Conservation (phyloP, 1,139 yeast species). For the Nakaseomyces delphensis region DNA sequence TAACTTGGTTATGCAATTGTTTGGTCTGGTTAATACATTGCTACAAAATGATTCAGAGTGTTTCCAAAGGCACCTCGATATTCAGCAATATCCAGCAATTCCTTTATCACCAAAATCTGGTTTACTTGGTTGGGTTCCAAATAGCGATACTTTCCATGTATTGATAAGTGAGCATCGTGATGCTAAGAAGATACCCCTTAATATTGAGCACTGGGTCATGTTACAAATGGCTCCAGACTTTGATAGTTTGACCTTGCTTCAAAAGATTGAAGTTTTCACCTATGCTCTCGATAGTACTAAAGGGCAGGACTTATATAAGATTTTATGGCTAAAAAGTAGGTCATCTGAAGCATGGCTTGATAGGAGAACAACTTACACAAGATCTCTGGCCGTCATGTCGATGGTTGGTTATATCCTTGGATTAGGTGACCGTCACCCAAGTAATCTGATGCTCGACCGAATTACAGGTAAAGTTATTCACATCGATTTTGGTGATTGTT, state of each 20-base stretch:
- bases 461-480: slow-evolving; percentile 92
- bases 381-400: slow-evolving; percentile 96
- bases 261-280: slow-evolving; percentile 93
- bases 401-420: slow-evolving; percentile 97
- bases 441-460: slow-evolving; percentile 90
- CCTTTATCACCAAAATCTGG: slow-evolving; percentile 97
- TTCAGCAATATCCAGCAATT: slow-evolving; percentile 85
- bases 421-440: slow-evolving; percentile 95
- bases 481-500: slow-evolving; percentile 98
- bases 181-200: slow-evolving; percentile 75
- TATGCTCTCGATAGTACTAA: slow-evolving; percentile 92
- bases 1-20: slow-evolving; percentile 93
- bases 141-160: slow-evolving; percentile 93
- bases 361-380: slow-evolving; percentile 88
- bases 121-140: slow-evolving; percentile 92
- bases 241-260: slow-evolving; percentile 77
- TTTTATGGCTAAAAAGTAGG: slow-evolving; percentile 89
- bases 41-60: slow-evolving; percentile 89
- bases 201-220: slow-evolving; percentile 93
- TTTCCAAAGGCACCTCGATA: slow-evolving; percentile 89
- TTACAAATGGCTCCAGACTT: slow-evolving; percentile 97
- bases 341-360: slow-evolving; percentile 98
- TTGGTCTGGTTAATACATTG: slow-evolving; percentile 88
- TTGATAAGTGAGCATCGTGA: slow-evolving; percentile 89
- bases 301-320: slow-evolving; percentile 93